Evolutionary conservation across 2,329 filamentous ascomycete species (phyloP), one percentile per base, ranked within the genome.

Genomic region (Sphaerulina musiva): DNA sequence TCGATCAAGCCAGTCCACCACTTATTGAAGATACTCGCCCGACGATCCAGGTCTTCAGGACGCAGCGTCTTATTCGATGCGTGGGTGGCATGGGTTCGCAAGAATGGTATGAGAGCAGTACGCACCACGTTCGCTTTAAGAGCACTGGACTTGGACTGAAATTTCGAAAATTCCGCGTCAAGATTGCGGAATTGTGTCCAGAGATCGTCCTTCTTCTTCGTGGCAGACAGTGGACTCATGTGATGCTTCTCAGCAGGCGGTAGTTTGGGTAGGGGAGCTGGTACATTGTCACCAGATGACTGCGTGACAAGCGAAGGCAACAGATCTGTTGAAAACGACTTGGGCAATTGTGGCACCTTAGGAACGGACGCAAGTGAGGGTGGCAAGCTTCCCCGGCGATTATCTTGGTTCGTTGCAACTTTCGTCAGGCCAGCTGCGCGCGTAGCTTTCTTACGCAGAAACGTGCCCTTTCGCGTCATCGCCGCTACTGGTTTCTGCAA

Each of bases 1-100:
- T 93, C 89, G 53, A 95, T 73, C 39, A 95, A 75, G 1, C 82
- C 84, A 42, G 79, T 85, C 91, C 91, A 96, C 91, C 91, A 96
- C 67, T 88, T 91, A 68, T 93, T 89, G 54, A 95, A 73, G 46
- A 95, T 88, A 43, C 83, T 83, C 2, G 86, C 81, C 56, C 91
- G 80, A 36, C 86, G 81, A 64, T 96, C 90, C 43, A 95, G 72
- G 67, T 95, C 89, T 72, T 95, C 89, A 1, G 88, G 78, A n/a
- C 80, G 76, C 44, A 95, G 75, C 12, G 69, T 74, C 59, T 76
- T 76, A 63, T 82, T 85, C 7, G 87, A 89, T 1, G 81, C 73
- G 64, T 92, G 85, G 34, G 79, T 74, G 56, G 80, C 79, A 63
- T 90, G 84, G 48, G 80, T 83, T 54, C 82, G 80, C 42, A 96